These are phyloP conservation scores for Cercophora sp. DNA, from an alignment of 495 filamentous ascomycete species.

Conservation along the genomic window DNA sequence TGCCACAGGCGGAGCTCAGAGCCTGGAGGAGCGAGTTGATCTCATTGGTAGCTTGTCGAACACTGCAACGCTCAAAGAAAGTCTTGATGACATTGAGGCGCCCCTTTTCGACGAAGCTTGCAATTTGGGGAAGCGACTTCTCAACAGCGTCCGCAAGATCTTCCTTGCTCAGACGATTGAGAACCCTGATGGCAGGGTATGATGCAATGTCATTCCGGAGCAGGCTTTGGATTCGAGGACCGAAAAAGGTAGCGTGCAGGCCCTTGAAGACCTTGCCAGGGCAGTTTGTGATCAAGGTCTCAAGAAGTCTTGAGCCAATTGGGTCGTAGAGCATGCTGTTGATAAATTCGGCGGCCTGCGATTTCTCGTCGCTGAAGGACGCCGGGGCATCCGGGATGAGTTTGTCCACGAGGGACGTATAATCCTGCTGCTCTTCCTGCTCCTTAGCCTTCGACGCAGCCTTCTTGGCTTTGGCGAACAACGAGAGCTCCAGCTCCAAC, in stretches of 20 bases:
- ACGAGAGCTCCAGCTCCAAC: constrained; percentile 73
- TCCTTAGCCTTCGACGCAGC: constrained; percentile 19
- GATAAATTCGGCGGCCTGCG: constrained; percentile 59
- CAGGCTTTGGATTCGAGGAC: constrained; percentile 67
- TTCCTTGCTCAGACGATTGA: constrained; percentile 80
- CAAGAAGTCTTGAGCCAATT: constrained; percentile 83
- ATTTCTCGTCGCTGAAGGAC: constrained; percentile 40
- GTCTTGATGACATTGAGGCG: constrained; percentile 73
- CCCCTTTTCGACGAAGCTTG: constrained; percentile 64
- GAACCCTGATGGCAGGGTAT: constrained; percentile 73
- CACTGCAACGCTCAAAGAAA: constrained; percentile 75
- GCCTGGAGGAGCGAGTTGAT: constrained; percentile 57
- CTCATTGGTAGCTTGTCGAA: constrained; percentile 55
- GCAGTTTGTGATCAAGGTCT: constrained; percentile 72
- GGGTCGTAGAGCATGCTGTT: constrained; percentile 82
- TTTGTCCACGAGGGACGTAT: constrained; percentile 31
- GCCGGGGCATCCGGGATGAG: constrained; percentile 43
- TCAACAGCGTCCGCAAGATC: constrained; percentile 68
- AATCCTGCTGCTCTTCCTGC: constrained; percentile 14
- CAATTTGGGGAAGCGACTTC: constrained; percentile 64
- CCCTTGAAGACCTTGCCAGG: constrained; percentile 87
- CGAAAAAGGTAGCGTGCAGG: constrained; percentile 70
- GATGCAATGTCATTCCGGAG: constrained; percentile 84
- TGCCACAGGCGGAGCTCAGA: constrained; percentile 55
- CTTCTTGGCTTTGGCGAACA: constrained; percentile 60